Base-by-base conservation (phyloP, 176 grass and related monocot genomes). In the Lolium multiflorum region DNA sequence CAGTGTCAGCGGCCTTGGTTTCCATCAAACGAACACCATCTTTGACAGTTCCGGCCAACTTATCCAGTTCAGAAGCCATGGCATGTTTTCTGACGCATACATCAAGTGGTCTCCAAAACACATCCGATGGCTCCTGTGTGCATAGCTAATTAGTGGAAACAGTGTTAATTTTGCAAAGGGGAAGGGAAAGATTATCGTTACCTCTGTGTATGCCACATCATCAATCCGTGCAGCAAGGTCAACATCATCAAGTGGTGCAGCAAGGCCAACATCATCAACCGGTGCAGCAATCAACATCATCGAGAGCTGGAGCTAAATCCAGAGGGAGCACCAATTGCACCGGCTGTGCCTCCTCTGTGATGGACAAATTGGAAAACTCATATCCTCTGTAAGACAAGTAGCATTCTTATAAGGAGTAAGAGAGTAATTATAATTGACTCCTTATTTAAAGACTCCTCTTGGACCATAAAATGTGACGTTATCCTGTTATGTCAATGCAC, bases 391-490 rank as follows among this genome's bases (percentile, higher is more conserved):
- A 20, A 54, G 51, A 54, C 51, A 54, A 16, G 51, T 54, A 54
- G 12, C 16, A 51, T 13, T 54, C 14, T 54, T 51, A 14, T 54
- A 16, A 51, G 49, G 49, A 3, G 64, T 17, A 67, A 70, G 37
- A 70, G 39, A 49, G 44, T 82, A n/a, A n/a, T 41, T 82, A 52
- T n/a, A 82, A 24, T 72, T 67, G 37, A 26, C 72, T 57, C 16
- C 39, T 43, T 43, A 11, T 20, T 17, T 20, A 70, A 41, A 20
- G 35, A 70, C 37, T 11, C 17, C 24, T 70, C 37, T 43, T 41
- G 67, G 28, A 70, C 37, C 26, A 41, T 41, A 70, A 2, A 43
- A n/a, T 9, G 67, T 41, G 67, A 6, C 35, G 20, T 10, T 70
- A 41, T 38, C 17, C 66, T 70, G 17, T 37, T 70, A 43, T 41